These are phyloP conservation scores for Aspergillus sp. DNA, from an alignment of 2,329 filamentous ascomycete species.

Conservation along the genomic window DNA sequence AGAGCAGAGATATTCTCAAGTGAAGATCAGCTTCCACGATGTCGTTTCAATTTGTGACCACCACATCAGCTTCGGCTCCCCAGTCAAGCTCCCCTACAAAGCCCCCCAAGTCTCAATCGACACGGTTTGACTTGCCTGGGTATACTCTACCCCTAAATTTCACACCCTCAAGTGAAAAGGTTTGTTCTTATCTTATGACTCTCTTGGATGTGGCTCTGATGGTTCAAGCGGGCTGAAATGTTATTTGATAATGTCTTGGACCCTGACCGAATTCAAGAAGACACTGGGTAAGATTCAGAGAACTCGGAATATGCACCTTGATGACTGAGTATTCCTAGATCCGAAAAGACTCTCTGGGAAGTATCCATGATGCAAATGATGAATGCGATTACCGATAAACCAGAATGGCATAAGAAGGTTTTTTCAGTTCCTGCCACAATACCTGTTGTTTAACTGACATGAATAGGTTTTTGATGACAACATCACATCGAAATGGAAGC, in stretches of 20 bases:
- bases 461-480: slow-evolving; percentile 29
- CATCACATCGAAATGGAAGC: slow-evolving; percentile 30
- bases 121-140: not conserved
- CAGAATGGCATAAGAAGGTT: slow-evolving; percentile 36
- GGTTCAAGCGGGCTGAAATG: not conserved
- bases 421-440: not conserved
- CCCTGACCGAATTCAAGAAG: not conserved
- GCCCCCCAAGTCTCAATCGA: not conserved
- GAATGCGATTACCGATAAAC: slow-evolving; percentile 39
- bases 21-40: too few species aligned
- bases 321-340: not conserved
- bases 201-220: not conserved
- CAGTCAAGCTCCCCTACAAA: too few species aligned
- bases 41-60: too few species aligned
- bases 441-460: slow-evolving; percentile 4
- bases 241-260: not conserved
- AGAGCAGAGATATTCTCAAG: too few species aligned
- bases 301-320: not conserved
- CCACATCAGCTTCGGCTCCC: too few species aligned
- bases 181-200: too few species aligned
- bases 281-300: not conserved
- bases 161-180: not conserved
- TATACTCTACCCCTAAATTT: not conserved
- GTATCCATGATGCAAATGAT: slow-evolving; percentile 38
- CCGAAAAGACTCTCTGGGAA: slow-evolving; percentile 25